Evolutionary conservation across 2,329 filamentous ascomycete species (phyloP).

Genomic region (Cladophialophora bantiana): DNA sequence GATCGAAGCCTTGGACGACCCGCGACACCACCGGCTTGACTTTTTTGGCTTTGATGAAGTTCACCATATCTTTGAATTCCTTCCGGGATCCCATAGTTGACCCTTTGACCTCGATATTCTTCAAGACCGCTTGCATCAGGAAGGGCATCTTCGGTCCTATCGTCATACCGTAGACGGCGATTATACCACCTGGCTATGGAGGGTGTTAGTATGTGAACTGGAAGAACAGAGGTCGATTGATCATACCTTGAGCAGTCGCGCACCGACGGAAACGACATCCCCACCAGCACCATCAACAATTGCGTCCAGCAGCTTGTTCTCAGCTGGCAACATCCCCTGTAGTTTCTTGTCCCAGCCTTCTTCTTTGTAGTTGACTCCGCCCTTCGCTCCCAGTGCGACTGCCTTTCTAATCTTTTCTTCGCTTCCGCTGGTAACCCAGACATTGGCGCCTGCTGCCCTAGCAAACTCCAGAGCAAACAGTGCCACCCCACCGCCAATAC

Average conservation of each 20-base stretch:
- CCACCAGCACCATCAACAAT: conserved; percentile 92
- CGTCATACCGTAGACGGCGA: conserved; percentile 92
- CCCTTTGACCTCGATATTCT: conserved; percentile 85
- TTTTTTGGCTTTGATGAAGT: conserved; percentile 75
- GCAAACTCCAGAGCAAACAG: conserved; percentile 82
- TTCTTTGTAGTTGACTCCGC: conserved; percentile 82
- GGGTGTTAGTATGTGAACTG: conserved; percentile 6
- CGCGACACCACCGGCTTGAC: conserved; percentile 80
- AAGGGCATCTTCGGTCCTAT: conserved; percentile 83
- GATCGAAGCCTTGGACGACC: conserved; percentile 72
- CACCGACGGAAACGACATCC: conserved; percentile 74
- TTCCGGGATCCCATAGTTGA: conserved; percentile 89
- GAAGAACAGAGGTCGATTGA: not conserved
- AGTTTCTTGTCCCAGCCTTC: conserved; percentile 83
- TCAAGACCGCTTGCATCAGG: conserved; percentile 80
- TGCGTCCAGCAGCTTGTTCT: conserved; percentile 74
- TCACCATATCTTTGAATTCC: conserved; percentile 91
- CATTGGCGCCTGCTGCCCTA: conserved; percentile 73
- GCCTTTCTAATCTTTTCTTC: conserved; percentile 78
- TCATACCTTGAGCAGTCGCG: conserved; percentile 71
- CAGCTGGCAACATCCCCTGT: conserved; percentile 63
- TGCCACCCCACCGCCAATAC: conserved; percentile 91
- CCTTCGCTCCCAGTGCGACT: conserved; percentile 73
- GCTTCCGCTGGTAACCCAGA: conserved; percentile 81
- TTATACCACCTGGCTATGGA: conserved; percentile 73